Base-by-base conservation (phyloP, 1,139 yeast genomes). In the Saccharomycopsis hybrid region DNA sequence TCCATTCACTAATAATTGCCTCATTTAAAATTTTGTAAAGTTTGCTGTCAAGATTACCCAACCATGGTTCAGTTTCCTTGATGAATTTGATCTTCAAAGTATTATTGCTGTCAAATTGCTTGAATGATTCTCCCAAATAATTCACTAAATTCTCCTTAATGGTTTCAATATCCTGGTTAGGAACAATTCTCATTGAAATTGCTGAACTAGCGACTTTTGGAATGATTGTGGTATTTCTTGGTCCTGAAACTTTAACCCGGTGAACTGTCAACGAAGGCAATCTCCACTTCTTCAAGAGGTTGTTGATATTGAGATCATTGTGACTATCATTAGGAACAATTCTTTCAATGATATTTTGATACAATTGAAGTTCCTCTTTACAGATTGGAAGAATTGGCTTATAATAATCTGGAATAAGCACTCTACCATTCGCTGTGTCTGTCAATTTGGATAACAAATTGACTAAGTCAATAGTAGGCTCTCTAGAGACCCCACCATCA, bases 11-110 rank as follows among this genome's bases (percentile, higher is more conserved):
- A 42, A 68, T 65, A 36, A 90, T 70, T 46, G 85, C 86, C 31
- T 76, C 68, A 49, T 73, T 72, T 40, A 90, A 69, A 5, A 84
- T 72, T 57, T 77, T 73, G 64, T 86, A 92, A 1, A 90, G 87
- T 41, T 73, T 73, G 61, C 85, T 89, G 8, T 73, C 65, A 3
- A 92, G 85, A 58, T 92, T 89, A 3, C 97, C 97, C 9, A 92
- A 69, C 98, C 98, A 92, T 1, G 97, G 95, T 60, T 90, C 97
- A 0, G 96, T 95, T 60, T 85, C 92, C 60, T 88, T 89, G 56
- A 82, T 74, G 40, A 88, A 74, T 38, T 75, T 70, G 25, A 90
- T 67, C 18, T 68, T 65, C 37, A 90, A 61, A 39, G 73, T 71
- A 64, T 92, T 92, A 5, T 74, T 76, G 0, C 94, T 76, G 3